Conservation (phyloP, 2,329 filamentous ascomycete genomes). For the Nannizziopsis arthrosporioides region DNA sequence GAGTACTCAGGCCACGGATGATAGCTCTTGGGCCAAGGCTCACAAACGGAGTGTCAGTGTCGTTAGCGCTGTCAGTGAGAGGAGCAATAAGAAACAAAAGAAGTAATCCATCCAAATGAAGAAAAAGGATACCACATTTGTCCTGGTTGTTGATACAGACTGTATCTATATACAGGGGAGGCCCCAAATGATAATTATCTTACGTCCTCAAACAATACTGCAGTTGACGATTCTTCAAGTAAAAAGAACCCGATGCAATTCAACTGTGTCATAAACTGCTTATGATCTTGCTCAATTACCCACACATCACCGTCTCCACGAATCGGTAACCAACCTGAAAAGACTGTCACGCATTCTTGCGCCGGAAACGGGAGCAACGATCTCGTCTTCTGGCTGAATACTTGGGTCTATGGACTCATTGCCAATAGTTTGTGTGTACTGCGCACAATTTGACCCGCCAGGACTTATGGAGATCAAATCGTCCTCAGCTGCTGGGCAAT, state of each 20-base stretch:
- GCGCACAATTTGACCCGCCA: constrained; percentile 1
- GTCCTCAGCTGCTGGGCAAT: background rate
- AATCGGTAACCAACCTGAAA: constrained; percentile 10
- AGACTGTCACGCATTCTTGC: constrained; percentile 8
- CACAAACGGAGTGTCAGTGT: constrained; percentile 79
- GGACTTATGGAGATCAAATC: background rate
- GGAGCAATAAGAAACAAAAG: constrained; percentile 41
- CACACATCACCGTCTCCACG: constrained; percentile 2
- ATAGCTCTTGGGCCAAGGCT: background rate
- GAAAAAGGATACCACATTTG: background rate
- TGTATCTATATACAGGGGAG: constrained; percentile 9
- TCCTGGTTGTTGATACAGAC: constrained; percentile 3
- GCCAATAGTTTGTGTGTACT: constrained; percentile 1
- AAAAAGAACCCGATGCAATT: background rate
- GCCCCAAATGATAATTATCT: constrained; percentile 3
- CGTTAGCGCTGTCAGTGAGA: constrained; percentile 57
- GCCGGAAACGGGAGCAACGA: constrained; percentile 11
- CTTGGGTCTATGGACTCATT: constrained; percentile 5
- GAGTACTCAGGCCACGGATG: constrained; percentile 1
- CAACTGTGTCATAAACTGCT: background rate
- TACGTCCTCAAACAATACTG: no score
- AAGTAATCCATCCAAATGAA: constrained; percentile 19
- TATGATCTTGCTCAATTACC: background rate
- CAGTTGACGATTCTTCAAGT: no score
- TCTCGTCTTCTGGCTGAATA: constrained; percentile 9